Percentiles rank a stretch among this genome's conserved stretches.
Conservation (phyloP, 805 yeast genomes). For the Kazachstania psychrophila region DNA sequence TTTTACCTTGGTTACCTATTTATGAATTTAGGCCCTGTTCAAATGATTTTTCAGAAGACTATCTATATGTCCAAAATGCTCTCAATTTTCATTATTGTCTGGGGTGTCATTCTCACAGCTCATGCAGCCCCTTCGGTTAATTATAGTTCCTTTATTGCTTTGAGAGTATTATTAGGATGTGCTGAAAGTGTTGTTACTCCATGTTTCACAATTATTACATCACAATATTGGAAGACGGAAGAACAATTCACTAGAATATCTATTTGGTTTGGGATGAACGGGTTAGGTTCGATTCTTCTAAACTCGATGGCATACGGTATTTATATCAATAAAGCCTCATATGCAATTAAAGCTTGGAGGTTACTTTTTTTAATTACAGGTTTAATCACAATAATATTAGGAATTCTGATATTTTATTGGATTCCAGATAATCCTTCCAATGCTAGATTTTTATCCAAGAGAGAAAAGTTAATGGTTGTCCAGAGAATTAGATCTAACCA, state of each 20-base stretch:
- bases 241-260: constrained; percentile 38
- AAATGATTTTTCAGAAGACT: constrained; percentile 37
- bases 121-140: constrained; percentile 39
- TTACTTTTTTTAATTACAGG: constrained; percentile 53
- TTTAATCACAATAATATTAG: constrained; percentile 43
- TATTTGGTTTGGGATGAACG: constrained; percentile 38
- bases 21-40: constrained; percentile 37
- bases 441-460: constrained; percentile 35
- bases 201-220: constrained; percentile 45
- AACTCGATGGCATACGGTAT: constrained; percentile 49
- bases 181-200: constrained; percentile 50
- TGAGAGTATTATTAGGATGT: constrained; percentile 43
- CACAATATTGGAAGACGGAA: constrained; percentile 47
- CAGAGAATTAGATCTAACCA: constrained; percentile 46
- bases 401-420: constrained; percentile 38
- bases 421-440: constrained; percentile 49
- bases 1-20: constrained; percentile 57
- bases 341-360: constrained; percentile 48
- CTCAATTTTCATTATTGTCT: constrained; percentile 40
- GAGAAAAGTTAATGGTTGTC: constrained; percentile 40
- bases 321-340: constrained; percentile 31
- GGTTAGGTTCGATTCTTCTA: constrained; percentile 41
- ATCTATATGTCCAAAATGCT: constrained; percentile 45
- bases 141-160: constrained; percentile 38
- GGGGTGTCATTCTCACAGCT: constrained; percentile 54